Evolutionary conservation across 768 basidiomycete species (phyloP).

Genomic region (Tricholoma bakamatsutake): DNA sequence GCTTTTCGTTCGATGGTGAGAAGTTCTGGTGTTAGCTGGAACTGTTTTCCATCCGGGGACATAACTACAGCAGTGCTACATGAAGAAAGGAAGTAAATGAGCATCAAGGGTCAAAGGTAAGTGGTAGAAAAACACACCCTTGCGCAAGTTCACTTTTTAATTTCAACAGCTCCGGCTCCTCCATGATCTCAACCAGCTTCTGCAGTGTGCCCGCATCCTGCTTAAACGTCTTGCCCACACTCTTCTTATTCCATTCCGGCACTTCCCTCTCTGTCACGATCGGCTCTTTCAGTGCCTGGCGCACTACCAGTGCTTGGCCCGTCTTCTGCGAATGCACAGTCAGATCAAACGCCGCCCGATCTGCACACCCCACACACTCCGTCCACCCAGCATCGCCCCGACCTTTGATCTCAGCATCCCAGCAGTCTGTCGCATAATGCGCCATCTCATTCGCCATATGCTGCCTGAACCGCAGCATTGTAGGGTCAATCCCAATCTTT

Average conservation of each 20-base stretch:
- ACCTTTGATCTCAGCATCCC: conserved; percentile 90
- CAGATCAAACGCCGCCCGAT: conserved; percentile 95
- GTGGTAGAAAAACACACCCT: conserved; percentile 46
- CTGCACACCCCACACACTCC: conserved; percentile 98
- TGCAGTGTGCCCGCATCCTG: conserved; percentile 68
- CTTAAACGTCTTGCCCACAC: conserved; percentile 84
- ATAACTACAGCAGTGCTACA: conserved; percentile 40
- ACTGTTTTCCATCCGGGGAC: conserved; percentile 56
- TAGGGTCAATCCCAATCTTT: conserved; percentile 85
- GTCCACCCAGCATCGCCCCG: conserved; percentile 90
- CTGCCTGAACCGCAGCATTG: conserved; percentile 86
- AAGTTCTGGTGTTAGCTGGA: conserved; percentile 66
- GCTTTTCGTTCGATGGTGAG: conserved; percentile 78
- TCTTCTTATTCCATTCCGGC: conserved; percentile 82
- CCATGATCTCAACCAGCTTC: conserved; percentile 58
- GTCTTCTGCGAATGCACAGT: conserved; percentile 84
- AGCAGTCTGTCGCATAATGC: conserved; percentile 98
- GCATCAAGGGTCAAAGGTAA: background rate
- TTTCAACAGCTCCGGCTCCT: conserved; percentile 56
- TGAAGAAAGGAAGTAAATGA: background rate
- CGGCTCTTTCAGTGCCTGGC: conserved; percentile 82
- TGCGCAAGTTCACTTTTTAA: conserved; percentile 68
- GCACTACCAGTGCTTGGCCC: conserved; percentile 78
- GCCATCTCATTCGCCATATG: conserved; percentile 99
- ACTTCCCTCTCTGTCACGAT: conserved; percentile 76